phyloP scores from a whole-genome alignment of 495 filamentous ascomycete genomes.

The Aspergillus leporis region DNA sequence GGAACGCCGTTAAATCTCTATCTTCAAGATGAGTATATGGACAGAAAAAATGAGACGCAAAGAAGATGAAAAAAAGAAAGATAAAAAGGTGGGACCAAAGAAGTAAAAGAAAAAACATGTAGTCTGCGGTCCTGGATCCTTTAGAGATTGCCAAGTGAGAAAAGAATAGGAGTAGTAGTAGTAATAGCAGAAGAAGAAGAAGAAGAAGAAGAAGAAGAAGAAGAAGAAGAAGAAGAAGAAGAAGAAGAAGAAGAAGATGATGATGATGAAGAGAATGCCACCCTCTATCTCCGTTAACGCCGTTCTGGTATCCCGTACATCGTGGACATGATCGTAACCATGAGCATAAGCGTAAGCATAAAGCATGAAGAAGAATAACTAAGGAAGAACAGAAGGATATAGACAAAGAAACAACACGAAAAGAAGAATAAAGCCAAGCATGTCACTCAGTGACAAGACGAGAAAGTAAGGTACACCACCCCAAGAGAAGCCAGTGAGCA shows the following conservation, averaged over 20 bases:
- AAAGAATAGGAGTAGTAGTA: not conserved
- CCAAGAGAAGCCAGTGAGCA: not conserved
- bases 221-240: not conserved
- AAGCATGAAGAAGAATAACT: not conserved
- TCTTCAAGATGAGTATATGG: constrained; percentile 3
- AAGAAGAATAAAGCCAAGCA: not conserved
- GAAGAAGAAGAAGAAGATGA: not conserved
- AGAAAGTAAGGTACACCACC: not conserved
- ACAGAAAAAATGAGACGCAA: not conserved
- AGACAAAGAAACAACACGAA: not conserved
- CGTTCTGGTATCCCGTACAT: not conserved
- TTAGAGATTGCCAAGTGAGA: not conserved
- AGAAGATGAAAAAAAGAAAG: not conserved
- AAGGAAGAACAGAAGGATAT: not conserved
- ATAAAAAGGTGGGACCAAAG: not conserved
- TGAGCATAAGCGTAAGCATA: not conserved
- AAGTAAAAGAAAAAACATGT: not conserved
- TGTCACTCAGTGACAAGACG: not conserved
- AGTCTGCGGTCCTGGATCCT: not conserved
- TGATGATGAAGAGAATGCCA: not conserved
- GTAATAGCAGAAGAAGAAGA: not conserved
- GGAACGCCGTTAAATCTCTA: too few relatives aligned
- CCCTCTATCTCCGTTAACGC: not conserved
- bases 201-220: not conserved
- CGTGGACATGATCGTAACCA: not conserved